A percentile compares a stretch with the other conserved stretches of the same genome.
Conservation (phyloP, 2,329 filamentous ascomycete species). For the Arthroderma sp. region DNA sequence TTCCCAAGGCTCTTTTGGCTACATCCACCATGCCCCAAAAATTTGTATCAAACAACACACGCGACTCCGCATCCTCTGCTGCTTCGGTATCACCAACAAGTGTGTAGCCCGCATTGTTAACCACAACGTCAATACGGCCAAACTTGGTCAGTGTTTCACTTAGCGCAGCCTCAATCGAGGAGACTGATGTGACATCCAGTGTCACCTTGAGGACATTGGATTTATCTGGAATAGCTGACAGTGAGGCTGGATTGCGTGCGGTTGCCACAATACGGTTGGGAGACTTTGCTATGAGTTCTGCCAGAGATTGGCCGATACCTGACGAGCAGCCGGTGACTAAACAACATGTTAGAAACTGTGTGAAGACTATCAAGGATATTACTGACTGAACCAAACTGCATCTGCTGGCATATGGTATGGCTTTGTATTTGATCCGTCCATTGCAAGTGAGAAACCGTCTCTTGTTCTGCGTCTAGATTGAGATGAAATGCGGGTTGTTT, state of each 20-base stretch:
- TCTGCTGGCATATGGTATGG: slow-evolving; percentile 1
- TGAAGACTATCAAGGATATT: background rate
- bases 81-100: slow-evolving; percentile 42
- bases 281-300: slow-evolving; percentile 14
- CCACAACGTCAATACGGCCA: background rate
- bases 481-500: no score
- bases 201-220: slow-evolving; percentile 30
- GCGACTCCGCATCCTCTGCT: slow-evolving; percentile 35
- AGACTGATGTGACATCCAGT: slow-evolving; percentile 33
- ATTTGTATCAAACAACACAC: slow-evolving; percentile 46
- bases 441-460: background rate
- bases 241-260: slow-evolving; percentile 26
- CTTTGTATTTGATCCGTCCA: background rate
- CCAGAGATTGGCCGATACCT: slow-evolving; percentile 32
- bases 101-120: slow-evolving; percentile 18
- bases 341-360: background rate
- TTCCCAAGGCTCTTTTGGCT: slow-evolving; percentile 23
- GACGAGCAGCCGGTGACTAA: slow-evolving; percentile 36
- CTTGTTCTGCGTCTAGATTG: no score
- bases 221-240: slow-evolving; percentile 27
- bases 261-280: slow-evolving; percentile 27
- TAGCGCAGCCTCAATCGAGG: slow-evolving; percentile 23
- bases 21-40: slow-evolving; percentile 46
- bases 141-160: background rate
- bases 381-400: slow-evolving; percentile 1